Evolutionary conservation across 495 filamentous ascomycete genomes (phyloP).

Genomic region (Paragyromitra xinjiangensis): DNA sequence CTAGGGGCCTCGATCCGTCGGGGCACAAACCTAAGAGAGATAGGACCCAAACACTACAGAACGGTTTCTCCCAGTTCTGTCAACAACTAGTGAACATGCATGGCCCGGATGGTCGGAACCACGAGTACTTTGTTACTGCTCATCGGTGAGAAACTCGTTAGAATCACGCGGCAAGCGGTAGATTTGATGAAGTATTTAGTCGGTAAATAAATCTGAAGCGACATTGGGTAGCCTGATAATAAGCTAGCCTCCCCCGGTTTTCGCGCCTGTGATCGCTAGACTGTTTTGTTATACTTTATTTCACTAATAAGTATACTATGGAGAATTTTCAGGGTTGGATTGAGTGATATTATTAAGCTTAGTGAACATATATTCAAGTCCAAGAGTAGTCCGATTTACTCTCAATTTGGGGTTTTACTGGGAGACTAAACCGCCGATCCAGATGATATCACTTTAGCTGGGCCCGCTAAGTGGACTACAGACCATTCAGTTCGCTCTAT

Average conservation of each 20-base stretch:
- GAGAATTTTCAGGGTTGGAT: background rate
- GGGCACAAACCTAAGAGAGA: slow-evolving; percentile 24
- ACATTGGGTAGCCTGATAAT: background rate
- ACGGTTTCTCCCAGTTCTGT: background rate
- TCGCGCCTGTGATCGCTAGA: background rate
- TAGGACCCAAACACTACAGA: background rate
- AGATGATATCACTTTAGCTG: background rate
- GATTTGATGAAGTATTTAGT: slow-evolving; percentile 1
- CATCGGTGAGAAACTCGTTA: slow-evolving; percentile 20
- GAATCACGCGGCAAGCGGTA: slow-evolving; percentile 12
- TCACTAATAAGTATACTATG: background rate
- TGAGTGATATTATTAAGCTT: background rate
- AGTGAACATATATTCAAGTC: background rate
- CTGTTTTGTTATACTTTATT: slow-evolving; percentile 34
- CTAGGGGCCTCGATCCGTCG: background rate
- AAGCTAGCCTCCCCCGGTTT: background rate
- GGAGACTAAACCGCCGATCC: background rate
- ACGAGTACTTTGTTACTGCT: background rate
- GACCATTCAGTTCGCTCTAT: background rate
- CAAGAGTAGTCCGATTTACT: background rate
- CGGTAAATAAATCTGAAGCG: slow-evolving; percentile 7
- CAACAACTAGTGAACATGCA: slow-evolving; percentile 2
- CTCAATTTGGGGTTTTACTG: background rate
- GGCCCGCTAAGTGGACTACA: background rate
- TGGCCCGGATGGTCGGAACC: slow-evolving; percentile 11